phyloP scores from a whole-genome alignment of 2,329 filamentous ascomycete species.

The Paraphaeosphaeria sporulosa region DNA sequence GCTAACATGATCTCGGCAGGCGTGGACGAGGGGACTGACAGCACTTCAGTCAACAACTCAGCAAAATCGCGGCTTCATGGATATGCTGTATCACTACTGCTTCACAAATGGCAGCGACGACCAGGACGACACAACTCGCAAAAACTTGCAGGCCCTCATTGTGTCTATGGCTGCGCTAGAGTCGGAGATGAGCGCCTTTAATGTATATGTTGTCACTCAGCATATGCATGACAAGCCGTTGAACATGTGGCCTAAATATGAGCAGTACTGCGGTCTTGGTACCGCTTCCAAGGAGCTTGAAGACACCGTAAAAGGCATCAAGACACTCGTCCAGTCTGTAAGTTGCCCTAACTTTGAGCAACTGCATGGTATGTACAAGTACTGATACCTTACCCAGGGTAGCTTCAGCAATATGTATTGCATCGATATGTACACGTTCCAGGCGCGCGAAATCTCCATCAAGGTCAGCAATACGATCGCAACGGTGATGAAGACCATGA shows the following conservation, averaged over 20 bases:
- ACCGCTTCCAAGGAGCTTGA: neutral
- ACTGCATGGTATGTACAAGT: neutral
- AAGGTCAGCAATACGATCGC: conserved; percentile 18
- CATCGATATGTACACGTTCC: neutral
- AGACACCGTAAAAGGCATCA: neutral
- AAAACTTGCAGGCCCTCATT: conserved; percentile 14
- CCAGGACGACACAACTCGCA: neutral
- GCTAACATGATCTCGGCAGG: neutral
- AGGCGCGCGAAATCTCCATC: conserved; percentile 14
- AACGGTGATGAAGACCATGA: conserved; percentile 22
- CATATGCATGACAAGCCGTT: conserved; percentile 20
- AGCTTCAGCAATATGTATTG: neutral
- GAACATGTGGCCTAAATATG: conserved; percentile 24
- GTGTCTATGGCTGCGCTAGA: conserved; percentile 19
- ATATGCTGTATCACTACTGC: neutral
- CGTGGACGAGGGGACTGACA: neutral
- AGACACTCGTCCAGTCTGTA: neutral
- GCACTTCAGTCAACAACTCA: neutral
- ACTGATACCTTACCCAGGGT: neutral
- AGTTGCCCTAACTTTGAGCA: neutral
- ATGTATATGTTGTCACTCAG: conserved; percentile 18
- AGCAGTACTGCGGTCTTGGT: conserved; percentile 11
- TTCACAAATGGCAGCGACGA: neutral
- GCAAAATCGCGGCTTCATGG: neutral
- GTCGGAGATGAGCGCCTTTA: conserved; percentile 18